These are phyloP conservation scores for Exophiala calicioides DNA, from an alignment of 2,329 filamentous ascomycete species.

Conservation along the genomic window DNA sequence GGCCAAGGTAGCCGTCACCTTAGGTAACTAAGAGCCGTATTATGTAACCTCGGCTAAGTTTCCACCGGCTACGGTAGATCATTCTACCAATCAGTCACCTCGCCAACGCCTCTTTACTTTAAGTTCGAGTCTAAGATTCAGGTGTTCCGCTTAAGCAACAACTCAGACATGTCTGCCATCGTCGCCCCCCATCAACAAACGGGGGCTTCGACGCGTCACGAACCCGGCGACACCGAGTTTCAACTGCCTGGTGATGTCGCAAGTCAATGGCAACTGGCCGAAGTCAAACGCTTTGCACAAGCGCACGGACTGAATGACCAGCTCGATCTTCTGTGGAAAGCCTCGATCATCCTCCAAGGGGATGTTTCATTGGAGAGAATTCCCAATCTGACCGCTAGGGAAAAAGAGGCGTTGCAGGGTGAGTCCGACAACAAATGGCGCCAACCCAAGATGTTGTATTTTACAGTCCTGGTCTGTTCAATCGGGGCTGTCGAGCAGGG, in stretches of 20 bases:
- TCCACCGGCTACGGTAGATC: too few relatives aligned
- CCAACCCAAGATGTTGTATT: conserved; percentile 51
- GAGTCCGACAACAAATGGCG: conserved; percentile 53
- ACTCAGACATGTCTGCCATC: too few relatives aligned
- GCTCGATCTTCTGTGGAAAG: conserved; percentile 19
- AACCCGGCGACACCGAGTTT: background rate
- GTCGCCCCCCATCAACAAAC: background rate
- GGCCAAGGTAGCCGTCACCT: too few relatives aligned
- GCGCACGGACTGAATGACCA: conserved; percentile 9
- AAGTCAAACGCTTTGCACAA: conserved; percentile 17
- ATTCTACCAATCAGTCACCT: too few relatives aligned
- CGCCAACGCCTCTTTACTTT: too few relatives aligned
- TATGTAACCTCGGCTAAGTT: too few relatives aligned
- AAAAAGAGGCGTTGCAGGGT: conserved; percentile 44
- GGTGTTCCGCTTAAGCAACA: too few relatives aligned
- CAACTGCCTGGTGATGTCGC: background rate
- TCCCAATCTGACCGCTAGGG: conserved; percentile 42
- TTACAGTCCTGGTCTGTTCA: conserved; percentile 54
- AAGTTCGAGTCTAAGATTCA: too few relatives aligned
- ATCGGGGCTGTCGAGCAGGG: conserved; percentile 55
- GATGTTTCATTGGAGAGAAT: conserved; percentile 8
- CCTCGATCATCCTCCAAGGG: conserved; percentile 16
- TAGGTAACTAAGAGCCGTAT: too few relatives aligned
- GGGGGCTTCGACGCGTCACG: conserved; percentile 1
- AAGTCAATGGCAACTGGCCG: background rate